Base-by-base conservation (phyloP, 2,329 filamentous ascomycete species). In the Monosporascus sp. region DNA sequence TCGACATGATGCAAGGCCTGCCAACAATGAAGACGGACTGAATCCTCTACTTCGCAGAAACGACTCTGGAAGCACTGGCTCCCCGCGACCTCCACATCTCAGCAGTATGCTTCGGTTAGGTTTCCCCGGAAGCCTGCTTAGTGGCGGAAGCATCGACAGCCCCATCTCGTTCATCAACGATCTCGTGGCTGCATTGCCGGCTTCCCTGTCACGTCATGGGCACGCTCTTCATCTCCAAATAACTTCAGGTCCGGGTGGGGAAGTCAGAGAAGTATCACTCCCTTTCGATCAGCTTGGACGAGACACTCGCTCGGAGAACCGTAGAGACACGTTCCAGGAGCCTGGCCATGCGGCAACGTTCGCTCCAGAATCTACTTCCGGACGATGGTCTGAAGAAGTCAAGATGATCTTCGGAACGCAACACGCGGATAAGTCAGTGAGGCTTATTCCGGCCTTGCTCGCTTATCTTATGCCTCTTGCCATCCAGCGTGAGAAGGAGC, bases 361-460 rank as follows among this genome's bases (percentile, higher is more conserved):
- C 68, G 74, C 79, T 20, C 78, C 90, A 8, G 82, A 84, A 38
- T 78, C 82, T 8, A 97, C 94, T 1, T 76, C 80, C 52, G 79
- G 81, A 51, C 86, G 94, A 56, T 99, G 95, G 87, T 84, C 89
- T 65, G 91, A 97, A 65, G 95, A 97, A 69, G 87, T 91, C 8
- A 86, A 87, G 58, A 85, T 99, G 69, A 79, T 97, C 1, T 97
- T 94, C 69, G 88, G 89, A 26, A 72, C 77, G 22, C 78, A 74
- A 48, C 81, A 86, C 50, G 67, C 81, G 3, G 91, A 96, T 48
- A 88, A 88, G 65, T 81, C 85, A 2, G 77, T 81, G 55, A 82
- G 82, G 51, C 77, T 96, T 17, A 73, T 86, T 58, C 86, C 82
- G 60, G 80, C 84, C 2, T 80, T 99, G 26, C 76, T 91, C 41